Percentiles rank a stretch among this genome's conserved stretches.
Conservation (phyloP, 2,329 filamentous ascomycete genomes). For the Elsinoe perseae region DNA sequence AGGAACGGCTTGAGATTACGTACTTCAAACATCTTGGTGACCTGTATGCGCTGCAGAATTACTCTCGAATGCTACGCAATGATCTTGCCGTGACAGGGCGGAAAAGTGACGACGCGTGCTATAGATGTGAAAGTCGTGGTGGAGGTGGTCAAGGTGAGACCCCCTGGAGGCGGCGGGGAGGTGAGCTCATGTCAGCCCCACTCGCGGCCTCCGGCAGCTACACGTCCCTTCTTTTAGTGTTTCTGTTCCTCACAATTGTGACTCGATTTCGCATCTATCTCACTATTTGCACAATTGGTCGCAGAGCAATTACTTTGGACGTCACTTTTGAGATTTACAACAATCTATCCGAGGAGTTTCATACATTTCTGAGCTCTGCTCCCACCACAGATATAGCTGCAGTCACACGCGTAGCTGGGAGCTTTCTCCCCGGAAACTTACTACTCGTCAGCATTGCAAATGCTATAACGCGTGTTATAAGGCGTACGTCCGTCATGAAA, state of each 20-base stretch:
- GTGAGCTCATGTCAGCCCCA: background rate
- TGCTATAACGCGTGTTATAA: background rate
- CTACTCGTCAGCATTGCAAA: background rate
- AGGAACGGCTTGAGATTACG: conserved; percentile 8
- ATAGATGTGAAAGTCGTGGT: background rate
- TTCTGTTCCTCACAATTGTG: background rate
- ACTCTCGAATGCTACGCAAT: too few relatives aligned
- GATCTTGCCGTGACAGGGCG: background rate
- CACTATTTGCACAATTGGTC: background rate
- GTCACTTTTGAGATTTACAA: background rate
- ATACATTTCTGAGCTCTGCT: conserved; percentile 19
- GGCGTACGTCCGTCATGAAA: conserved; percentile 1
- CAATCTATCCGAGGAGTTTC: background rate
- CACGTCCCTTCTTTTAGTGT: background rate
- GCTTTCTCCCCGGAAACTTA: background rate
- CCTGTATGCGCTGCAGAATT: background rate
- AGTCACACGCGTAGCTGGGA: background rate
- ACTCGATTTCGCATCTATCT: background rate
- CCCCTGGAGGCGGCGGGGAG: background rate
- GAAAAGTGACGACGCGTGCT: background rate
- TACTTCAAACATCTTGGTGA: conserved; percentile 26
- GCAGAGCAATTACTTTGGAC: too few relatives aligned
- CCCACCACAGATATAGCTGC: background rate
- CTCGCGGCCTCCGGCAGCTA: background rate
- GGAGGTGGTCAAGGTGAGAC: background rate